Conservation (phyloP, 768 basidiomycete genomes). For the Agaricus bisporus region DNA sequence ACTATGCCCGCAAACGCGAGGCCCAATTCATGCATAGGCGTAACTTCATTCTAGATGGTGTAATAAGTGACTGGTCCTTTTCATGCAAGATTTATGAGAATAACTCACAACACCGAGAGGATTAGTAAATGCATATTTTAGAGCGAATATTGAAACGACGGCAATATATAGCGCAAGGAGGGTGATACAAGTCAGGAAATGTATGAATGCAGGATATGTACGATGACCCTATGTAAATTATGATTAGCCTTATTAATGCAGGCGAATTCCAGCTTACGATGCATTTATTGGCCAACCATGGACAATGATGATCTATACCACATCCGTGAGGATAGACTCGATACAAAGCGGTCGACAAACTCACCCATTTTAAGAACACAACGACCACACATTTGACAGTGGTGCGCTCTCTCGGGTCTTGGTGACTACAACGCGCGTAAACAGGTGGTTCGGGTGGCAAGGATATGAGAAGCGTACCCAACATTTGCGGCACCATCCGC, state of each 20-base stretch:
- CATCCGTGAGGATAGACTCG: conserved; percentile 9
- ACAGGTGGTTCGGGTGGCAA: neutral
- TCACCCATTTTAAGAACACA: conserved; percentile 84
- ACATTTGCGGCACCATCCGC: conserved; percentile 74
- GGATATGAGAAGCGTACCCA: conserved; percentile 35
- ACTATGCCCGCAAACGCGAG: conserved; percentile 54
- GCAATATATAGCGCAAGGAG: conserved; percentile 59
- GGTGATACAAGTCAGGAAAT: conserved; percentile 63
- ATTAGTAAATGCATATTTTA: conserved; percentile 63
- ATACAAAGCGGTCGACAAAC: conserved; percentile 17
- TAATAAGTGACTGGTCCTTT: neutral
- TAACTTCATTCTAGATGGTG: conserved; percentile 45
- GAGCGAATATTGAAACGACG: conserved; percentile 41
- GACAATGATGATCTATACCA: conserved; percentile 75
- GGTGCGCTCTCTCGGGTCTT: conserved; percentile 77
- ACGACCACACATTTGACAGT: conserved; percentile 67
- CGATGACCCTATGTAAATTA: conserved; percentile 58
- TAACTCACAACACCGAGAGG: conserved; percentile 53
- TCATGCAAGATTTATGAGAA: neutral
- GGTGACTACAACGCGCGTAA: conserved; percentile 36
- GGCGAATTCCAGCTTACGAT: conserved; percentile 42
- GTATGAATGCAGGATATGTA: conserved; percentile 80
- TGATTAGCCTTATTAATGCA: neutral
- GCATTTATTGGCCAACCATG: conserved; percentile 75
- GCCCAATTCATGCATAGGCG: conserved; percentile 66